phyloP scores from a whole-genome alignment of 345 rosid species.

The Ailanthus altissimus region DNA sequence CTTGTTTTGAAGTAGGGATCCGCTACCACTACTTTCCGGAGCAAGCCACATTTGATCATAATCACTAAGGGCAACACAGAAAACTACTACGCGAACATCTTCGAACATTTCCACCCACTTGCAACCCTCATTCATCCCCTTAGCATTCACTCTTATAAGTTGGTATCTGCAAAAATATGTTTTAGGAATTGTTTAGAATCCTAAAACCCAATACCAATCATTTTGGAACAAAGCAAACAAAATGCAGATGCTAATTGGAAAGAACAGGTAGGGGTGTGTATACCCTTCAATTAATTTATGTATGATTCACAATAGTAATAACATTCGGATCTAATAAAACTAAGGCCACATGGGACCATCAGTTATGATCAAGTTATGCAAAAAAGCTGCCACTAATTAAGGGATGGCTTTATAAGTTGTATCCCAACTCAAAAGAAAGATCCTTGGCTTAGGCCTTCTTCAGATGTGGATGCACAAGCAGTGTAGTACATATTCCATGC shows the following conservation, averaged over 20 bases:
- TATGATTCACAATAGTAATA: not conserved
- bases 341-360: not conserved
- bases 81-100: conserved; percentile 79
- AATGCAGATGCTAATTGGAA: not conserved
- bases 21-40: conserved; percentile 49
- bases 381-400: not conserved
- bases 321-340: not conserved
- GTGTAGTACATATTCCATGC: not conserved
- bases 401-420: not conserved
- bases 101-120: conserved; percentile 99
- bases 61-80: conserved; percentile 86
- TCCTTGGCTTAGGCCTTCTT: not conserved
- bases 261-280: not conserved
- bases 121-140: conserved; percentile 94
- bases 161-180: conserved; percentile 60
- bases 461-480: not conserved
- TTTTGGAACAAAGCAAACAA: not conserved
- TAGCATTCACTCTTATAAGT: conserved; percentile 86
- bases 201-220: not conserved
- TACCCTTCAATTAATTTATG: not conserved
- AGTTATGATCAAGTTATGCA: not conserved
- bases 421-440: conserved; percentile 2
- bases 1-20: conserved; percentile 67
- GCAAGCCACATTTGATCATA: conserved; percentile 70
- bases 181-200: not conserved